A percentile compares a stretch with the other conserved stretches of the same genome.
Evolutionary conservation across 345 rosid species (phyloP).

Genomic region (Durio zibethinus): DNA sequence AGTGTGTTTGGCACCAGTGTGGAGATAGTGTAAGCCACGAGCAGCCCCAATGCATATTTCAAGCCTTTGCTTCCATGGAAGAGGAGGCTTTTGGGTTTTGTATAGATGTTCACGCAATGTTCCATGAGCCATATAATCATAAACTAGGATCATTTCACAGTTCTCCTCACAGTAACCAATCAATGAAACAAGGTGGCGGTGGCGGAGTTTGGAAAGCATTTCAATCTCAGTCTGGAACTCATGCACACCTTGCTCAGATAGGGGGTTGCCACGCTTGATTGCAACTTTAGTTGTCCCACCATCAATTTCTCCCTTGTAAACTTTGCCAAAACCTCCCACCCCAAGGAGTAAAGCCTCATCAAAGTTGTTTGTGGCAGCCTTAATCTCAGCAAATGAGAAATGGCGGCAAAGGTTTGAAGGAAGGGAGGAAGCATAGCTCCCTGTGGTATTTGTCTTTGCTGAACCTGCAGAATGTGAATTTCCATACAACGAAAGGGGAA

Average conservation of each 20-base stretch:
- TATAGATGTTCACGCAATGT: constrained; percentile 93
- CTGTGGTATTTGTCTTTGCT: constrained; percentile 88
- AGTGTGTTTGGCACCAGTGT: constrained; percentile 95
- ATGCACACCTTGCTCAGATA: constrained; percentile 94
- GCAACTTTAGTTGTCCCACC: constrained; percentile 88
- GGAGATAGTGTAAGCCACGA: constrained; percentile 91
- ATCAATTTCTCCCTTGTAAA: constrained; percentile 87
- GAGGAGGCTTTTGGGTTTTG: constrained; percentile 80
- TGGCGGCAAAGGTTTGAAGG: constrained; percentile 98
- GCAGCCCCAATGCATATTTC: constrained; percentile 98
- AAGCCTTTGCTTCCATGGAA: constrained; percentile 95
- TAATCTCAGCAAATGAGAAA: constrained; percentile 92
- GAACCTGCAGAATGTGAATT: constrained; percentile 98
- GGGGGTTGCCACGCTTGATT: constrained; percentile 93
- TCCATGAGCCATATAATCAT: constrained; percentile 95
- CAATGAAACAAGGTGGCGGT: constrained; percentile 88
- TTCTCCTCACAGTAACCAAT: constrained; percentile 98
- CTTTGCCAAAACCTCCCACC: constrained; percentile 97
- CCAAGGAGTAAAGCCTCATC: constrained; percentile 87
- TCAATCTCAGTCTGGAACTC: constrained; percentile 98
- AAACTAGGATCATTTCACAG: constrained; percentile 90
- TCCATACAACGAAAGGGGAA: constrained; percentile 88
- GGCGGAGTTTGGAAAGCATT: constrained; percentile 96
- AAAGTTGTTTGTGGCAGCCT: constrained; percentile 85
- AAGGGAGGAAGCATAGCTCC: constrained; percentile 89